Percentiles rank a stretch among this genome's conserved stretches.
These are phyloP conservation scores for Peronospora tabacina DNA, from an alignment of 352 stramenopile genomes.

Conservation along the genomic window DNA sequence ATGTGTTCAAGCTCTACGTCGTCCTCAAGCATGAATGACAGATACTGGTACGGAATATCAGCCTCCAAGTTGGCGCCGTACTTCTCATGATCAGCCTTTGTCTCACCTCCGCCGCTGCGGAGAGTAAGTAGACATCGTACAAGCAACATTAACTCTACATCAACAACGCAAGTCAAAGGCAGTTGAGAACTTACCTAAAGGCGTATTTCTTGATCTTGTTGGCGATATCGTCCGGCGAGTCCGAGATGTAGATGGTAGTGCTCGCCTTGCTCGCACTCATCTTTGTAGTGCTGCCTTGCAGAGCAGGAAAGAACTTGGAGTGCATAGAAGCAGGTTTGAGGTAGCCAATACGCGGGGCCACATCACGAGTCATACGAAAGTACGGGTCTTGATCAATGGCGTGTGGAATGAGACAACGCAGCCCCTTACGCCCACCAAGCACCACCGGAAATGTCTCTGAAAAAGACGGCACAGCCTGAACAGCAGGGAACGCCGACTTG, in stretches of 20 bases:
- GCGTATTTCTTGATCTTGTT: constrained; percentile 88
- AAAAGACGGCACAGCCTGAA: constrained; percentile 98
- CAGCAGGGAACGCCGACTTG: constrained; percentile 97
- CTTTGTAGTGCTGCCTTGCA: constrained; percentile 96
- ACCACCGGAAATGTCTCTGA: constrained; percentile 93
- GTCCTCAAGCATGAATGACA: constrained; percentile 99
- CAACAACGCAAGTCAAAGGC: neutral
- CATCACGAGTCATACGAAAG: constrained; percentile 98
- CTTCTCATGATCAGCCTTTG: constrained; percentile 96
- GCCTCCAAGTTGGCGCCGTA: constrained; percentile 97
- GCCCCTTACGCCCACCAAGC: constrained; percentile 75
- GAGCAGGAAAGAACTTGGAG: constrained; percentile 99
- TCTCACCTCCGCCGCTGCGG: constrained; percentile 93
- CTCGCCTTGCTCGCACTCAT: constrained; percentile 96
- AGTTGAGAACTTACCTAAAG: constrained; percentile 44
- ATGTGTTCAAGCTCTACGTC: constrained; percentile 94
- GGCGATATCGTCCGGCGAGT: constrained; percentile 94
- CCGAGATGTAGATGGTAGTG: constrained; percentile 98
- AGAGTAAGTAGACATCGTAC: constrained; percentile 48
- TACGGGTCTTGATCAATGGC: constrained; percentile 99
- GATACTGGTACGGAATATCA: constrained; percentile 98
- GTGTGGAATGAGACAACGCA: constrained; percentile 98
- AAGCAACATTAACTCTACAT: constrained; percentile 41
- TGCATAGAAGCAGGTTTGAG: constrained; percentile 97
- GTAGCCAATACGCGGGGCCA: constrained; percentile 95